A percentile compares a stretch with the other conserved stretches of the same genome.
These are phyloP conservation scores for Chloranthus sessilifolius DNA, from an alignment of 164 flowering plant species.

Conservation along the genomic window DNA sequence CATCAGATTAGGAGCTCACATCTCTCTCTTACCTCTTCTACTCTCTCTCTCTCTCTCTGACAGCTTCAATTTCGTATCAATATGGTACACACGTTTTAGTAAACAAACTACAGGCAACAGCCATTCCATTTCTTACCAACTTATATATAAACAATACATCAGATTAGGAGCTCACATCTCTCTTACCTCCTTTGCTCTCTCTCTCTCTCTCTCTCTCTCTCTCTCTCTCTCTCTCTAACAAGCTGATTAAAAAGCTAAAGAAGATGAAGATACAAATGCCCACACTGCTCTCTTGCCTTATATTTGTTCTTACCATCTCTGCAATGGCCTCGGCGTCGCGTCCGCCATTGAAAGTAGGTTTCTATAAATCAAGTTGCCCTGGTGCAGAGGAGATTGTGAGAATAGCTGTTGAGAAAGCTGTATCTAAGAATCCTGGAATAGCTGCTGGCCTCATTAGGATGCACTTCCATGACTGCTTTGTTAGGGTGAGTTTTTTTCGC, in stretches of 20 bases:
- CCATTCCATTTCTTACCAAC: no score
- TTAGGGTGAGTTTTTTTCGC: conserved; percentile 28
- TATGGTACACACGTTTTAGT: no score
- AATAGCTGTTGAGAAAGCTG: conserved; percentile 32
- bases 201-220: background rate
- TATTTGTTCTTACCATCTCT: conserved; percentile 2
- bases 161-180: no score
- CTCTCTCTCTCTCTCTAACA: no score
- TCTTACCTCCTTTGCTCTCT: background rate
- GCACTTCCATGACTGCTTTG: conserved; percentile 74
- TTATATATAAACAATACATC: no score
- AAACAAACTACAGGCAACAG: no score
- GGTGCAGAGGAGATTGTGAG: conserved; percentile 18
- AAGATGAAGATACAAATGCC: no score
- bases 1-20: no score
- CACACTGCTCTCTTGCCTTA: background rate
- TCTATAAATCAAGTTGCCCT: conserved; percentile 14
- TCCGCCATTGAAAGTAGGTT: conserved; percentile 10
- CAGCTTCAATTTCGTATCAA: no score
- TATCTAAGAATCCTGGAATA: conserved; percentile 37
- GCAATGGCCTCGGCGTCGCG: conserved; percentile 1
- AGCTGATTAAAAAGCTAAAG: no score
- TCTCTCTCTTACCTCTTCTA: no score
- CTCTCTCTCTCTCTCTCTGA: no score
- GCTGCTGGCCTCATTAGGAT: conserved; percentile 54